Evolutionary conservation across 352 stramenopile genomes (phyloP).

Genomic region (Phytophthora pisi): DNA sequence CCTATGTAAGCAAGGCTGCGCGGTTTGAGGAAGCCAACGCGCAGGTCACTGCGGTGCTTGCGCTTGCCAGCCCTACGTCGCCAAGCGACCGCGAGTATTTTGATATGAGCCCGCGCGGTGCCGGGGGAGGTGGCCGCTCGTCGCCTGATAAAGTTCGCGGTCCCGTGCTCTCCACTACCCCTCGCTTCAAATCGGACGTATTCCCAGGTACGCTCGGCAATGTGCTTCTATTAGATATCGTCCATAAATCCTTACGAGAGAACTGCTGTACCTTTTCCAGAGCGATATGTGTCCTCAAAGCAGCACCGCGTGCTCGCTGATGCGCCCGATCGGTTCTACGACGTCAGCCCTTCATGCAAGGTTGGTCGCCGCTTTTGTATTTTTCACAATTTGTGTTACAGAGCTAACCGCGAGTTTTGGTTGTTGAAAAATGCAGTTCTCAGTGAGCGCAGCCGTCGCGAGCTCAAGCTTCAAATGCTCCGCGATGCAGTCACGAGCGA

Average conservation of each 20-base stretch:
- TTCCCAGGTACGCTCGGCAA: constrained; percentile 53
- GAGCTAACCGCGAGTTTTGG: background rate
- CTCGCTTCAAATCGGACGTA: constrained; percentile 68
- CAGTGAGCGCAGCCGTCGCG: constrained; percentile 62
- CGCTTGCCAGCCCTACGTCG: constrained; percentile 22
- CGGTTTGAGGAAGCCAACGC: constrained; percentile 63
- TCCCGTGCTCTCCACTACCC: constrained; percentile 61
- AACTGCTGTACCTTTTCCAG: constrained; percentile 25
- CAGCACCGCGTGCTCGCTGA: constrained; percentile 60
- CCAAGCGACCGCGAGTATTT: constrained; percentile 18
- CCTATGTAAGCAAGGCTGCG: constrained; percentile 61
- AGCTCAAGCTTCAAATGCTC: constrained; percentile 74
- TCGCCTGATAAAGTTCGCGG: constrained; percentile 49
- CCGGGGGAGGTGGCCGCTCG: constrained; percentile 19
- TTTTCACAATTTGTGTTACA: background rate
- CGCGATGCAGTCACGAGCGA: constrained; percentile 60
- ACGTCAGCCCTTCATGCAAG: constrained; percentile 72
- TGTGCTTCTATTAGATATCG: too few relatives aligned
- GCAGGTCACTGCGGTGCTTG: constrained; percentile 55
- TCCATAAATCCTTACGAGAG: too few relatives aligned
- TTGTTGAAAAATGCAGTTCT: constrained; percentile 42
- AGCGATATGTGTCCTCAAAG: constrained; percentile 74
- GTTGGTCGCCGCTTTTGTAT: constrained; percentile 12
- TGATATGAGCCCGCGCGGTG: constrained; percentile 20
- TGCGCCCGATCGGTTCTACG: constrained; percentile 72